Evolutionary conservation across 1,284 basidiomycete species (phyloP), one percentile per base, ranked within the genome.

Genomic region (Rhodotorula glutinis): DNA sequence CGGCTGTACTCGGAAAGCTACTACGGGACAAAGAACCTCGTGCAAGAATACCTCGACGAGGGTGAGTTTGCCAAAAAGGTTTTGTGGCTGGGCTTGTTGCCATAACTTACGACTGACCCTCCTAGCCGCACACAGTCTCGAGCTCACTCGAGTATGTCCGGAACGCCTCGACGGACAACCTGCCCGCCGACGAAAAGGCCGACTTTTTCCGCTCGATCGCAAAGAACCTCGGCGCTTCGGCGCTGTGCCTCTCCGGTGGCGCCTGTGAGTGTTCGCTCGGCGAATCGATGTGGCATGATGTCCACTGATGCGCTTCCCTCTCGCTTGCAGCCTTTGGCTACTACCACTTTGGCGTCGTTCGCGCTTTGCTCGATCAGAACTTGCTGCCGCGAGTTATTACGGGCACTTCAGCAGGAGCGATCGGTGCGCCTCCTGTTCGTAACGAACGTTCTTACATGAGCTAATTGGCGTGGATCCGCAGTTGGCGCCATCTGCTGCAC

Each of bases 221-320:
- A 76, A 90, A 82, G 67, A 96, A 97, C 79, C 85, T 96, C 30
- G 95, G 95, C 71, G 83, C 84, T n/a, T 85, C 89, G 57, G 96
- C 95, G 0, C 81, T 98, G 9, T 98, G 95, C 78, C 83, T 98
- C 10, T 93, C 90, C 19, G 95, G 95, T 25, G 95, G 95, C 19
- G 95, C 90, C 4, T 41, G 60, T 61, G 43, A 29, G 60, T 97
- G 43, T 16, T 44, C 17, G 17, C 96, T 78, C 95, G 58, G 60
- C 54, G 53, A 49, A 40, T 14, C 16, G 61, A 9, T 21, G 11
- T 51, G 17, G n/a, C 44, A 27, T 30, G 8, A 53, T 47, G 29
- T 19, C 33, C 29, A 25, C 25, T 38, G 33, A 38, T 38, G 33
- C 33, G 33, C 25, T 16, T 33, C n/a, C 17, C 2, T 23, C 16